Evolutionary conservation across 2,329 filamentous ascomycete genomes (phyloP), one percentile per base, ranked within the genome.

Genomic region (Didymella glomerata): DNA sequence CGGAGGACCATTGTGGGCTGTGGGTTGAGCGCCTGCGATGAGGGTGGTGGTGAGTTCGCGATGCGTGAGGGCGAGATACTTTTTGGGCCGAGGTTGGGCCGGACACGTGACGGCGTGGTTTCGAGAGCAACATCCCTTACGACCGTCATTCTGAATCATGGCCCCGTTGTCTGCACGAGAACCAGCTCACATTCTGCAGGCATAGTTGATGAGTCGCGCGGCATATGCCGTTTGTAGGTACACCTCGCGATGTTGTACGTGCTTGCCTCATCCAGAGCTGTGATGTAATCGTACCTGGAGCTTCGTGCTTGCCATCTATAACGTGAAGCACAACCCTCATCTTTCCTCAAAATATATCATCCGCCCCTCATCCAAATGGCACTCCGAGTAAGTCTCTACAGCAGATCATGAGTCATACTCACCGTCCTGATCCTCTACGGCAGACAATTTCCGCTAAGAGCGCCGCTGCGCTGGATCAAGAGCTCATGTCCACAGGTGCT

Each of bases 401-500:
- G 4, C 24, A 28, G 5, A 24, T 11, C 0, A n/a, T 1, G 7
- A 38, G 16, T 9, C n/a, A 20, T 22, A 10, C 9, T 25, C 40
- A 18, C 25, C n/a, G 6, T 10, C 16, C 9, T 46, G 16, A 25
- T 3, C 6, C 14, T 11, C 47, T 52, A 54, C 9, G 3, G 4
- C 30, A 96, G 92, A 96, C 93, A 25, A 85, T 99, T 25, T 90
- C 89, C 10, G 89, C 94, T 41, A 93, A 95, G 79, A 91, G 92
- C 64, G 95, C 95, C 0, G 90, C 91, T 0, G 90, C 92, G 47
- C 85, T 99, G 18, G 95, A 99, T 76, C 89, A 91, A 77, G 94
- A 99, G 75, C 88, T 99, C 62, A 98, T 99, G 93, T 91, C 87
- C 73, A 87, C 88, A 0, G 86, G 87, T 38, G 93, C 91, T 9